Percentiles rank a stretch among this genome's conserved stretches.
Conservation (phyloP, 2,329 filamentous ascomycete species). For the Colletotrichum euphorbiae region DNA sequence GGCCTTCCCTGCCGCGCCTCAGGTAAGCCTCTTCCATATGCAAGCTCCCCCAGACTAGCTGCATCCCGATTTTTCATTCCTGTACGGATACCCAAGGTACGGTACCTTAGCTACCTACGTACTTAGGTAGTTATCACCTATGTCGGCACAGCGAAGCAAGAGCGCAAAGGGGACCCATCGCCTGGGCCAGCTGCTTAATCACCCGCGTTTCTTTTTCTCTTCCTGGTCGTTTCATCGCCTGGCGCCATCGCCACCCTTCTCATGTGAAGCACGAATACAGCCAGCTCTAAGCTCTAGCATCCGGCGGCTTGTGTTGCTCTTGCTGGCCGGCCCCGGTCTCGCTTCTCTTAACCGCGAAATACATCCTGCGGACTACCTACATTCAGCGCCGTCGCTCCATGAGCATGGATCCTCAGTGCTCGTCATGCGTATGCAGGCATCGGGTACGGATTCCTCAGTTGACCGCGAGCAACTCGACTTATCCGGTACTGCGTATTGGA, state of each 20-base stretch:
- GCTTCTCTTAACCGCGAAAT: not conserved
- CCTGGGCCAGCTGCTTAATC: slow-evolving; percentile 7
- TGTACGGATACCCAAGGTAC: not conserved
- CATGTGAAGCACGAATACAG: not conserved
- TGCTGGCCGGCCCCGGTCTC: not conserved
- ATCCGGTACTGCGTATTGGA: slow-evolving; percentile 14
- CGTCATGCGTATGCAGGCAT: slow-evolving; percentile 14
- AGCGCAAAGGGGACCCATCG: not conserved
- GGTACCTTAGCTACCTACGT: not conserved
- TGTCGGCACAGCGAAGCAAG: too few species aligned
- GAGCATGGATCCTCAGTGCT: slow-evolving; percentile 10
- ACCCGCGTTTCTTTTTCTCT: slow-evolving; percentile 32
- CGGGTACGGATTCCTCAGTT: slow-evolving; percentile 23
- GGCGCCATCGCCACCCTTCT: not conserved
- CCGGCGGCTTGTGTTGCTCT: slow-evolving; percentile 2
- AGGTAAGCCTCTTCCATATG: not conserved
- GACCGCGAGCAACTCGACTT: not conserved
- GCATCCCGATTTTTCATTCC: not conserved
- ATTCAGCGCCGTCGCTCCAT: slow-evolving; percentile 5
- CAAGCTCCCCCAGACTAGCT: slow-evolving; percentile 10
- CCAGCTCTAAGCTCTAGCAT: slow-evolving; percentile 5
- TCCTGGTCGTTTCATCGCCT: slow-evolving; percentile 39
- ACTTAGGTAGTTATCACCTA: too few species aligned
- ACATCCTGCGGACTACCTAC: not conserved
- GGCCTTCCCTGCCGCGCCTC: slow-evolving; percentile 4